Evolutionary conservation across 2,329 filamentous ascomycete species (phyloP), one percentile per base, ranked within the genome.

Genomic region (Penicillium sp.): DNA sequence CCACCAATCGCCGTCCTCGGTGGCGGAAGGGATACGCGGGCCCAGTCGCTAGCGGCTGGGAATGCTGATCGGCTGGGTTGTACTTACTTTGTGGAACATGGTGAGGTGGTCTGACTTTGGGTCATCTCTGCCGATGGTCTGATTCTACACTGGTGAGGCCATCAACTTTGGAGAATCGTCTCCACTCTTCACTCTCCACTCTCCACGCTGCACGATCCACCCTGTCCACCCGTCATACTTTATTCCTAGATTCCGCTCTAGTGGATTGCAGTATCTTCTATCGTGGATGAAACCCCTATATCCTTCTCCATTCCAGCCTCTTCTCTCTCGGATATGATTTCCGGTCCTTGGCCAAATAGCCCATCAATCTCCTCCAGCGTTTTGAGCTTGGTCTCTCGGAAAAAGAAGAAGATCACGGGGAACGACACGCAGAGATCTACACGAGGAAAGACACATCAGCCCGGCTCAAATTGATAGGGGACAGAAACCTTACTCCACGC

Each of bases 341-440:
- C 34, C 16, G 33, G 33, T n/a, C 9, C 34, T 7, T 38, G 34
- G 0, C 79, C 81, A 64, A 84, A 84, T 2, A 84, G 69, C 23
- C 81, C 59, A 59, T 83, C 81, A 52, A 85, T 84, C 58, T 84
- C 81, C 60, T 85, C 82, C 0, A 85, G 69, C 3, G 72, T 74
- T 33, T 80, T 69, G 9, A 79, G 74, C 60, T 79, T 81, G 0
- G 80, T 82, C 67, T 82, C 79, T 34, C 73, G 78, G 65, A 84
- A 83, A 49, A 80, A 68, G 51, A 81, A 74, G 56, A 68, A 78
- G 50, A 85, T 76, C 0, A 76, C 75, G 0, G 72, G 69, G 2
- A 79, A 50, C 0, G 75, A 72, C 16, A 74, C 43, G 18, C 63
- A 69, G 39, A 66, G 57, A 63, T 70, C 67, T 70, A 57, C 6